These are phyloP conservation scores for Tillandsia fasciculata DNA, from an alignment of 176 grass and related monocot species.

Conservation along the genomic window DNA sequence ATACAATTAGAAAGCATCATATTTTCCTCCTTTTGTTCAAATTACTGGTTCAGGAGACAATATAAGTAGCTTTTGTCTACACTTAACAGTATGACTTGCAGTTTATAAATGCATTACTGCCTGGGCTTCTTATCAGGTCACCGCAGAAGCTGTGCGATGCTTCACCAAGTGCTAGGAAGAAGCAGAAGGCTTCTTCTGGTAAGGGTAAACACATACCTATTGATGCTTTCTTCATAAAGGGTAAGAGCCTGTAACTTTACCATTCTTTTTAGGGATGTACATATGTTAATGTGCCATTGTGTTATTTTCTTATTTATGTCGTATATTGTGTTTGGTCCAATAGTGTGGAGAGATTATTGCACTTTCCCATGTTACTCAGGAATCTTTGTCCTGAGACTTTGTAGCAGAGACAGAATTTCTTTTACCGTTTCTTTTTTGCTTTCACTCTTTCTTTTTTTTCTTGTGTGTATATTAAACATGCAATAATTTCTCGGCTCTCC, in stretches of 20 bases:
- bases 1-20: no score
- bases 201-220: slow-evolving; percentile 69
- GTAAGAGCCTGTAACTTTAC: slow-evolving; percentile 24
- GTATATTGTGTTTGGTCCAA: background rate
- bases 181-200: slow-evolving; percentile 37
- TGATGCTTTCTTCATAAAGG: slow-evolving; percentile 60
- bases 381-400: no score
- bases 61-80: background rate
- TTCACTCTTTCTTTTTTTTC: no score
- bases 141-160: slow-evolving; percentile 15
- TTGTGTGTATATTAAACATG: no score
- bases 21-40: no score
- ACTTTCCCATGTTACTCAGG: no score
- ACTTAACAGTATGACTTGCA: background rate
- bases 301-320: background rate
- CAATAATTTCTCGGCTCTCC: no score
- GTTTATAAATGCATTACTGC: background rate
- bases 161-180: slow-evolving; percentile 44
- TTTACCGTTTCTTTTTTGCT: no score
- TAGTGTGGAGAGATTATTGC: no score
- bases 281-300: slow-evolving; percentile 1
- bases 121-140: slow-evolving; percentile 20
- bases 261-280: background rate
- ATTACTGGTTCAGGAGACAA: background rate
- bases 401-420: no score